Evolutionary conservation across 2,329 filamentous ascomycete species (phyloP), one percentile per base, ranked within the genome.

Genomic region (Ascochyta fabae): DNA sequence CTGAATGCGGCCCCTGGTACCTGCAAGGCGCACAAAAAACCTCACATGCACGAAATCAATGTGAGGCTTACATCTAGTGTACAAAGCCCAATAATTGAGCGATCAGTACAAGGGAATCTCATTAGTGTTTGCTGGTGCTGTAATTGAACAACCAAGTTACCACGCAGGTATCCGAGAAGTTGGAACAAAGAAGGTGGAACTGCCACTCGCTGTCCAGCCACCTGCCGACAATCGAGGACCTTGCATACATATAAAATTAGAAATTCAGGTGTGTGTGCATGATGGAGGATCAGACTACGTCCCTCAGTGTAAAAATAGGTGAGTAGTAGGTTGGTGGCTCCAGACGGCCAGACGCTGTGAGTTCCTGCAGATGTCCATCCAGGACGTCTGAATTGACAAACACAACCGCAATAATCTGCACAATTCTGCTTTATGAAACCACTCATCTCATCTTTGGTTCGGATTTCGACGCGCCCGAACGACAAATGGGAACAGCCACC

Each of bases 161-260:
- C 4, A 41, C 34, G 35, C 27, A 27, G 6, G 12, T 13, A 46
- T 26, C 41, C 42, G 41, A 42, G 36, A 36, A 10, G 38, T 42
- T 46, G 41, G 42, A 42, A 55, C 53, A 55, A 45, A 50, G 35
- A n/a, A 33, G 34, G 16, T 34, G 3, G 16, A 41, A 19, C 29
- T 22, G 40, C 8, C 27, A 35, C 19, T 24, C 9, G 39, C 19
- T 15, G n/a, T 35, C 13, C 29, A 33, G 31, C 52, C 36, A 19
- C 13, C 29, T 29, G 6, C 34, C 19, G 23, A 13, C 2, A 33
- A 7, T 43, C 6, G 16, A 39, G 6, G 16, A 24, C 10, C 29
- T 23, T n/a, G n/a, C 22, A 35, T 16, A 4, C 23, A 26, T 38
- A 19, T 16, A 10, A 9, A 29, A 38, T 34, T 48, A 40, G 51